Percentiles rank a stretch among this genome's conserved stretches.
phyloP scores from a whole-genome alignment of 2,329 filamentous ascomycete species.

The Tolypocladium tropicale region DNA sequence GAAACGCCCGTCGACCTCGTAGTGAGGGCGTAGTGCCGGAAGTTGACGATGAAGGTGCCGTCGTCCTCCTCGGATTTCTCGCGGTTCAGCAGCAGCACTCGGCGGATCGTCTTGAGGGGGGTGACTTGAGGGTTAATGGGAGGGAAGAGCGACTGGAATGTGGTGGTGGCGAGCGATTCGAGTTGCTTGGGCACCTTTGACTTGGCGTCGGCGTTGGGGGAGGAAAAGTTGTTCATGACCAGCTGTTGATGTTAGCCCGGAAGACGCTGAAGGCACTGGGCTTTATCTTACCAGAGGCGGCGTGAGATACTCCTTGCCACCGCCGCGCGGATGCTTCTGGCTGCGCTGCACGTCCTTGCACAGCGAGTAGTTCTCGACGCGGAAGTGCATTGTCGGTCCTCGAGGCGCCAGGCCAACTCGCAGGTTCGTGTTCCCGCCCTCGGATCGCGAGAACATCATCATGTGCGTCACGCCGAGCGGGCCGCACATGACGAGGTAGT shows the following conservation, averaged over 20 bases:
- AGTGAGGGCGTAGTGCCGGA: constrained; percentile 91
- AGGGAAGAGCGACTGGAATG: constrained; percentile 94
- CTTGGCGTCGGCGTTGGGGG: constrained; percentile 47
- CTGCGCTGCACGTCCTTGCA: constrained; percentile 82
- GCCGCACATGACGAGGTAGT: constrained; percentile 93
- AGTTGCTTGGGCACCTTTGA: constrained; percentile 84
- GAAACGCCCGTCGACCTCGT: constrained; percentile 80
- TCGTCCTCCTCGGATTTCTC: constrained; percentile 51
- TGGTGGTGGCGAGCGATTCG: constrained; percentile 81
- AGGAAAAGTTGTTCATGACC: constrained; percentile 96
- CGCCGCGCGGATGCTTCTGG: constrained; percentile 71
- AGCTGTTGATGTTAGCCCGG: constrained; percentile 39
- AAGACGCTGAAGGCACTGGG: too few species aligned
- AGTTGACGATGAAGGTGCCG: constrained; percentile 70
- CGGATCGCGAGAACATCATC: constrained; percentile 83
- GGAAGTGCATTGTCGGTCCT: constrained; percentile 87
- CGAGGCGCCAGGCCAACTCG: constrained; percentile 78
- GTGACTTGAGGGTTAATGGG: constrained; percentile 89
- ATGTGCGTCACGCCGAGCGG: constrained; percentile 89
- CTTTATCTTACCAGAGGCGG: constrained; percentile 58
- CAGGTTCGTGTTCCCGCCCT: constrained; percentile 84
- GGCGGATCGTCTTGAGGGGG: constrained; percentile 82
- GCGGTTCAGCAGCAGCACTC: constrained; percentile 83
- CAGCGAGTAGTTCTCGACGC: constrained; percentile 88
- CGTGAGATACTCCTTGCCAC: constrained; percentile 75